phyloP scores from a whole-genome alignment of 1,139 yeast species.

The Hyphopichia pseudoburtonii region DNA sequence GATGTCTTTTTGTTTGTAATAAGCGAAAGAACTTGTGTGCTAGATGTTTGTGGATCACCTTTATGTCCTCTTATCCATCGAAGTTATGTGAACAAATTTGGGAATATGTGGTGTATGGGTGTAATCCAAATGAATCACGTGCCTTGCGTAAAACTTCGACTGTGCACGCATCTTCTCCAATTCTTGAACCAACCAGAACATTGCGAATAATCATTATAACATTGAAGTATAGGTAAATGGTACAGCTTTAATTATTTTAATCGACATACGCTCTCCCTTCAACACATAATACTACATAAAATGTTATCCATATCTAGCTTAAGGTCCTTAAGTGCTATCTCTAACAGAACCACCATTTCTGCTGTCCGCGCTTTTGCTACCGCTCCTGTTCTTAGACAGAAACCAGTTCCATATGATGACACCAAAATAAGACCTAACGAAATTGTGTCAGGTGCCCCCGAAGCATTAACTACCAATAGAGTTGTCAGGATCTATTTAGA shows the following conservation, averaged over 20 bases:
- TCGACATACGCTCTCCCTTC: too few relatives aligned
- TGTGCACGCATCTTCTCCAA: too few relatives aligned
- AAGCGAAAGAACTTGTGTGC: not conserved
- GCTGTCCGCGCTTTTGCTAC: conserved; percentile 24
- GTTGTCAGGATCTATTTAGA: conserved; percentile 77
- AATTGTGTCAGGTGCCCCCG: conserved; percentile 78
- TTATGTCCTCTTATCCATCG: too few relatives aligned
- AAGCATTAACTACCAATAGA: conserved; percentile 59
- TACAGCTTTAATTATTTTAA: too few relatives aligned
- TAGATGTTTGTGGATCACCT: too few relatives aligned
- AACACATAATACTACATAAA: conserved; percentile 1
- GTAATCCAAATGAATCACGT: not conserved
- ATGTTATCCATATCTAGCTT: conserved; percentile 24
- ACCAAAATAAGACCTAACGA: conserved; percentile 45
- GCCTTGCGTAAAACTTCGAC: too few relatives aligned
- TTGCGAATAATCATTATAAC: conserved; percentile 6
- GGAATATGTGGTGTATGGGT: not conserved
- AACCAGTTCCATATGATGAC: conserved; percentile 20
- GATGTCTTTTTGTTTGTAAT: not conserved
- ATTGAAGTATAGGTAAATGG: not conserved
- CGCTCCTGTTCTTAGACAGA: conserved; percentile 13
- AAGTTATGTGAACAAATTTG: too few relatives aligned
- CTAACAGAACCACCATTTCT: conserved; percentile 3
- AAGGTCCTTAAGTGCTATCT: conserved; percentile 15
- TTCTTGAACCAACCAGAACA: conserved; percentile 28